Conservation (phyloP, 768 basidiomycete species). For the Amanita brunnescens region DNA sequence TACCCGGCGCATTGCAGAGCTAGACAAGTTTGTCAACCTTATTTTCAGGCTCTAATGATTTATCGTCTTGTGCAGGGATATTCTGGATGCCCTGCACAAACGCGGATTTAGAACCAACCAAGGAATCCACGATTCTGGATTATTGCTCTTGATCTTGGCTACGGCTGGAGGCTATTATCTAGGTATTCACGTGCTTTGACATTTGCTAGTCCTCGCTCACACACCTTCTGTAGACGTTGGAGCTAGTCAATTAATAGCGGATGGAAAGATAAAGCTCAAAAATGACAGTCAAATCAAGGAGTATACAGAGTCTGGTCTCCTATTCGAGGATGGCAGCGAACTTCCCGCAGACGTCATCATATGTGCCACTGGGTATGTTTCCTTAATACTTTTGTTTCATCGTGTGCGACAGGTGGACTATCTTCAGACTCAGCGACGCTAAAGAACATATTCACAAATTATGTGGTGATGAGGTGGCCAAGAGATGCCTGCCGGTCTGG, state of each 20-base stretch:
- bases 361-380: conserved; percentile 18
- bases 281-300: conserved; percentile 36
- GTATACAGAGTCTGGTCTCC: conserved; percentile 31
- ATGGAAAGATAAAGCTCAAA: conserved; percentile 63
- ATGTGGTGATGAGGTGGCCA: conserved; percentile 33
- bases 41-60: conserved; percentile 7
- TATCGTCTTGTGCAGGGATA: conserved; percentile 21
- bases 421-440: conserved; percentile 30
- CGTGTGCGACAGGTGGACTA: conserved; percentile 11
- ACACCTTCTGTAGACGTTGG: conserved; percentile 33
- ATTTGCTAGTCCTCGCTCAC: not conserved
- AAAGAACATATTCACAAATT: conserved; percentile 28
- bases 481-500: conserved; percentile 45
- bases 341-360: conserved; percentile 41
- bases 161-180: conserved; percentile 31
- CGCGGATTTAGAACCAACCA: conserved; percentile 38
- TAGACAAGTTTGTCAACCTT: conserved; percentile 24
- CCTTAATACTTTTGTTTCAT: not conserved
- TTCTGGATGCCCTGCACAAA: conserved; percentile 37
- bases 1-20: conserved; percentile 19
- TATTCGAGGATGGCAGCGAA: conserved; percentile 36
- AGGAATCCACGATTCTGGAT: conserved; percentile 35
- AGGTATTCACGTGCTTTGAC: conserved; percentile 12
- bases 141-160: conserved; percentile 21
- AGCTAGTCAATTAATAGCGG: conserved; percentile 44